Evolutionary conservation across 345 rosid genomes (phyloP).

Genomic region (Pistacia atlantica): DNA sequence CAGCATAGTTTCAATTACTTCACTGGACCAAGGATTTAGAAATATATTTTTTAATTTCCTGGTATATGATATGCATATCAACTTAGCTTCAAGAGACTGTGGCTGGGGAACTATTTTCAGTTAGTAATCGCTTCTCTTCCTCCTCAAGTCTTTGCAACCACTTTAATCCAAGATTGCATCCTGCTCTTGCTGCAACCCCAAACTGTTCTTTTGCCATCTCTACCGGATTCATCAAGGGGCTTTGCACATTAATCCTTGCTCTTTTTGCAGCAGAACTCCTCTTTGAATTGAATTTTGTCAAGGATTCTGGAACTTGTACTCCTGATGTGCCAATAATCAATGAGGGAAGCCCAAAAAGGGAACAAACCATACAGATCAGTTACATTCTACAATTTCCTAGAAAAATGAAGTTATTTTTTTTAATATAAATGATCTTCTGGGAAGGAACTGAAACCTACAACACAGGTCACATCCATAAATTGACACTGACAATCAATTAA

Average conservation of each 20-base stretch:
- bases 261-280: slow-evolving; percentile 45
- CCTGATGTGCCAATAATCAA: slow-evolving; percentile 39
- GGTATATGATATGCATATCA: not conserved
- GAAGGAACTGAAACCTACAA: slow-evolving; percentile 2
- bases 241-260: slow-evolving; percentile 33
- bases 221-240: slow-evolving; percentile 34
- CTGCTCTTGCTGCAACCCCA: slow-evolving; percentile 72
- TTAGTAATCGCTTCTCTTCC: slow-evolving; percentile 62
- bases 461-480: not conserved
- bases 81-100: not conserved
- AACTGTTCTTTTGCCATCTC: slow-evolving; percentile 81
- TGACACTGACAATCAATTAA: not conserved
- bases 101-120: slow-evolving; percentile 15
- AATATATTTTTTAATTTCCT: too few relatives aligned
- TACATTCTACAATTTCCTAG: not conserved
- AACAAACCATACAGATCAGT: not conserved
- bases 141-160: slow-evolving; percentile 85
- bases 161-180: slow-evolving; percentile 71
- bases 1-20: too few relatives aligned
- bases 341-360: not conserved
- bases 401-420: not conserved
- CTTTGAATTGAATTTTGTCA: slow-evolving; percentile 41
- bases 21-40: too few relatives aligned
- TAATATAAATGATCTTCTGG: not conserved
- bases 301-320: slow-evolving; percentile 67